Base-by-base conservation (phyloP, 2,329 filamentous ascomycete species). In the Talaromyces rugulosus region DNA sequence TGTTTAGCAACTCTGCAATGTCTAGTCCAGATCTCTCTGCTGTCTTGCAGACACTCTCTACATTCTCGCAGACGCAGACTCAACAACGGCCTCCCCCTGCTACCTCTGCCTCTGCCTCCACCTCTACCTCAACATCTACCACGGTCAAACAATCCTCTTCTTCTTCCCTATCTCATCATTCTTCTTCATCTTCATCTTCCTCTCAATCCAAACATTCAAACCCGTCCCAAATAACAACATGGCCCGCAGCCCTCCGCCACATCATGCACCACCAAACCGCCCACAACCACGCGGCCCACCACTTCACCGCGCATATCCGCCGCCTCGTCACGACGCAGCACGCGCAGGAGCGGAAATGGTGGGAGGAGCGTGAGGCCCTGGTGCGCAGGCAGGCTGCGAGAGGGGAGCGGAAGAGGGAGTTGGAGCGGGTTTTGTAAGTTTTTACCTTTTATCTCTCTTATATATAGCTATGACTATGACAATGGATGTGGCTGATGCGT, bases 311-410 rank as follows among this genome's bases (percentile, higher is more conserved):
- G 16, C 77, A 78, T 11, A 80, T 85, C 64, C 77, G 78, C 23
- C 71, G 86, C 75, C 79, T 90, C 72, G 88, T 89, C 63, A 80
- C 80, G 60, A 81, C 85, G 50, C 87, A 90, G 71, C 82, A 86
- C 67, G 79, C 81, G 47, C 83, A 89, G 67, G 86, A 89, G 66
- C 80, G 80, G 65, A 81, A 85, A 66, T 90, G 87, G 83, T 85
- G 82, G 75, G 72, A 77, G 30, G 81, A 80, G 1, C 80, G 85
- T 2, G 72, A 82, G 61, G 81, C 78, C 6, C 70, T 87, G 28
- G 68, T 85, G 5, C 73, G 78, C 34, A 83, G 81, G 62, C 84
- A 86, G 62, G 72, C 69, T n/a, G 74, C 77, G 1, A 76, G 85
- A 62, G 77, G 75, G 4, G 82, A 83, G 62, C 83, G 82, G 57